Base-by-base conservation (phyloP, 2,329 filamentous ascomycete species). In the Didymella keratinophila region DNA sequence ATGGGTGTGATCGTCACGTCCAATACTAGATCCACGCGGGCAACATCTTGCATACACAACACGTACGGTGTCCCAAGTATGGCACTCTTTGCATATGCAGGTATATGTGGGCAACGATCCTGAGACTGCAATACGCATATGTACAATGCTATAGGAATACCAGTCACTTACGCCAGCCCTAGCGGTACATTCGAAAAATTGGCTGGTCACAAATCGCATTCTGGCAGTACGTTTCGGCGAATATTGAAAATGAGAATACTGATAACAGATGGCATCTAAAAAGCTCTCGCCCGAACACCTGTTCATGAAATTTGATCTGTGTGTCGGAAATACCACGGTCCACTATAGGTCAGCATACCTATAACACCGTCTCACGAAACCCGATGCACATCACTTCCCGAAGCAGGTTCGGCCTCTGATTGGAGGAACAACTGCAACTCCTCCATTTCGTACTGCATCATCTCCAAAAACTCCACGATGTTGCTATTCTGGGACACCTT, bases 291-390 rank as follows among this genome's bases (percentile, higher is more conserved):
- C 37, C 41, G 56, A 58, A 58, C 56, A 51, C 50, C 50, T 50
- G 56, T 58, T 58, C 56, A 25, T 27, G 32, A 53, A 41, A 18
- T 39, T 21, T 27, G 21, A 34, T 21, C 39, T 54, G 45, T 16
- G 39, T 32, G 25, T 51, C 50, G 46, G 50, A 58, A 58, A 58
- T 58, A 42, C 39, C 39, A 46, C 18, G 45, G 7, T 46, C 56
- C 45, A 58, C 45, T 58, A 58, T 58, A 54, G 56, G 50, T 46
- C 51, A 28, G 56, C 56, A 58, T 58, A 28, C 23, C 50, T 58
- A 58, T 58, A 58, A 54, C 6, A 58, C 34, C 50, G 56, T 58
- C 56, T 58, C 56, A 54, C 56, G 56, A 58, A 41, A 58, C 56
- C 56, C 46, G 56, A 58, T 50, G 56, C 56, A 58, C 45, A 23